phyloP scores from a whole-genome alignment of 208 protist species.

The Wallacemonas sp. region DNA sequence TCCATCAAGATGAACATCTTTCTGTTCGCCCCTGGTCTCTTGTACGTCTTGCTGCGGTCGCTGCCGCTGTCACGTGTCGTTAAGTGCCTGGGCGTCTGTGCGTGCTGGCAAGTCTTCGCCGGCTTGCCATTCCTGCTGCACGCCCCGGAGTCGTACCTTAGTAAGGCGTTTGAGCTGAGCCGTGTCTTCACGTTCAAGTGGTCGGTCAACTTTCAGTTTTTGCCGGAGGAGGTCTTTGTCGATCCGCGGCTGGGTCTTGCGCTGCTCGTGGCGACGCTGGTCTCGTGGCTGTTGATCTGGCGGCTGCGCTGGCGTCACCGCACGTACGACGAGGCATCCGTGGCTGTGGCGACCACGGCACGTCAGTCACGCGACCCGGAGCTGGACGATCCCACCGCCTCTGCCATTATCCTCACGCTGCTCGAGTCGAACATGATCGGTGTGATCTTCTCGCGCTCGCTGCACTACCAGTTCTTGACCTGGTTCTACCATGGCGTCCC shows the following conservation, averaged over 20 bases:
- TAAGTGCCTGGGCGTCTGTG: conserved; percentile 47
- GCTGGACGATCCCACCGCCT: conserved; percentile 1
- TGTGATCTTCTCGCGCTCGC: conserved; percentile 73
- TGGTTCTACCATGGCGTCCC: conserved; percentile 93
- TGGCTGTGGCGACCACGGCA: background rate
- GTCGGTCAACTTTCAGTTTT: conserved; percentile 81
- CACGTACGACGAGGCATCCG: conserved; percentile 22
- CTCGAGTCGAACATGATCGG: conserved; percentile 92
- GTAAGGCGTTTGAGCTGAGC: conserved; percentile 62
- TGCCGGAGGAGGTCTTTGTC: conserved; percentile 57
- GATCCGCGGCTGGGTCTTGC: conserved; percentile 35
- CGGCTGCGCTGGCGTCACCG: conserved; percentile 49
- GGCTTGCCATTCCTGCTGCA: conserved; percentile 64
- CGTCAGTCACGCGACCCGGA: background rate
- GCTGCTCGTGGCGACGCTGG: conserved; percentile 47
- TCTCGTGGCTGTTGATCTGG: conserved; percentile 62
- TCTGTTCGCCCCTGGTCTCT: conserved; percentile 90
- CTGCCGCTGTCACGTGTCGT: conserved; percentile 65
- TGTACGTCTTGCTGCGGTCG: conserved; percentile 58
- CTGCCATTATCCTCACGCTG: conserved; percentile 64
- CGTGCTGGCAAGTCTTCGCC: conserved; percentile 60
- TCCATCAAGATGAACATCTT: conserved; percentile 97
- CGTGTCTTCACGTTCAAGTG: conserved; percentile 72
- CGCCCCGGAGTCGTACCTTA: conserved; percentile 47
- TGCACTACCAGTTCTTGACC: conserved; percentile 95